Conservation (phyloP, 75 land plant genomes). For the Selaginella moellendorffii region DNA sequence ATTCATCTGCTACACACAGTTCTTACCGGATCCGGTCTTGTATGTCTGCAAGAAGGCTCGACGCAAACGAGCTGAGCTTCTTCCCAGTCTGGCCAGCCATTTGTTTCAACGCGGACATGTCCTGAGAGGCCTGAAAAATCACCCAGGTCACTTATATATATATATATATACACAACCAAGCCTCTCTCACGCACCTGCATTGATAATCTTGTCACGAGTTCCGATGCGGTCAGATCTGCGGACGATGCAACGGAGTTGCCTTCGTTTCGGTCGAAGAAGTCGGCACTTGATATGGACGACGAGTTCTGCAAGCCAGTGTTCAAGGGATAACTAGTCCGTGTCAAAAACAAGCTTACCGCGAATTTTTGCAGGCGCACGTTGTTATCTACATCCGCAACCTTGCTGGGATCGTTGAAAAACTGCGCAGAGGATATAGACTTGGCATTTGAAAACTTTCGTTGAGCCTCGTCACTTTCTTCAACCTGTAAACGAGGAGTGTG, state of each 20-base stretch:
- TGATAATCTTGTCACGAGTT: conserved; percentile 65
- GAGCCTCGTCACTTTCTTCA: neutral
- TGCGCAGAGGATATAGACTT: conserved; percentile 5
- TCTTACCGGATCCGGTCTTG: too few relatives aligned
- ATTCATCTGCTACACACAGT: too few relatives aligned
- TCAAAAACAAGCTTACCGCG: neutral
- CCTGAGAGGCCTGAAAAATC: too few relatives aligned
- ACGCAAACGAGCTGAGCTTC: conserved; percentile 64
- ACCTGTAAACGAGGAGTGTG: conserved; percentile 5
- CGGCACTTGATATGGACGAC: conserved; percentile 69
- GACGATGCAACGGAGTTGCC: conserved; percentile 15
- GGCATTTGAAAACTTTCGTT: neutral
- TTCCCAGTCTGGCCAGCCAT: conserved; percentile 94
- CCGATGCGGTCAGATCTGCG: conserved; percentile 73
- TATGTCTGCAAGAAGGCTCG: conserved; percentile 54
- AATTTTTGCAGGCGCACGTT: conserved; percentile 4
- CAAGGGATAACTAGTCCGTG: too few relatives aligned
- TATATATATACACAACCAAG: too few relatives aligned
- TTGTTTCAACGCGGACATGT: conserved; percentile 59
- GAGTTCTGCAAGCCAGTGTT: conserved; percentile 3
- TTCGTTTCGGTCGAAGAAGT: conserved; percentile 61
- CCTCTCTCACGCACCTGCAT: too few relatives aligned
- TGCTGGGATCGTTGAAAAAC: neutral
- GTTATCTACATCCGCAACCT: neutral
- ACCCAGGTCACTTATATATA: too few relatives aligned